phyloP scores from a whole-genome alignment of 768 basidiomycete genomes.

The Suillus hirtellus region DNA sequence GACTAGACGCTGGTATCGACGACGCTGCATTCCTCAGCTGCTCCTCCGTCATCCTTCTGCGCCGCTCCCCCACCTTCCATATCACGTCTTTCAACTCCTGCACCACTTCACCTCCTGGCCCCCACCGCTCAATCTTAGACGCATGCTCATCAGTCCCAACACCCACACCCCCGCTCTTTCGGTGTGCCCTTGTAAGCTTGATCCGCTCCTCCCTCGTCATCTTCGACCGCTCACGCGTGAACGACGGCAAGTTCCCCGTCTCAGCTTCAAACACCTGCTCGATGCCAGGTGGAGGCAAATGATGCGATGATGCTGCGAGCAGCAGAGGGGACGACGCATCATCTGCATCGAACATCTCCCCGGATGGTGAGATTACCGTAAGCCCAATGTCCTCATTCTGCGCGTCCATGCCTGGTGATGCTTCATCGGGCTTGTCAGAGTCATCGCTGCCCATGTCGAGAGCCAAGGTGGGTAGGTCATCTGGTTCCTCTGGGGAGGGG shows the following conservation, averaged over 20 bases:
- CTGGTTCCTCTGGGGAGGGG: conserved; percentile 35
- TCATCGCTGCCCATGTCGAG: conserved; percentile 54
- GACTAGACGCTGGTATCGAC: conserved; percentile 12
- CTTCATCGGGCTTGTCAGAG: conserved; percentile 50
- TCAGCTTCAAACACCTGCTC: conserved; percentile 88
- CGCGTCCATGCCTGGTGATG: conserved; percentile 37
- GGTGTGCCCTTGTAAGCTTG: conserved; percentile 50
- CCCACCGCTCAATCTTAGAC: conserved; percentile 52
- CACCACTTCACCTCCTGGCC: conserved; percentile 77
- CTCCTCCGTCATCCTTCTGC: conserved; percentile 49
- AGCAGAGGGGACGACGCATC: conserved; percentile 61
- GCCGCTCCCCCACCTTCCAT: conserved; percentile 77
- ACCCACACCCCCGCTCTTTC: conserved; percentile 42
- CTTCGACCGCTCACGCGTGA: conserved; percentile 60
- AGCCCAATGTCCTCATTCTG: conserved; percentile 12
- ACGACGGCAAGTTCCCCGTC: conserved; percentile 33
- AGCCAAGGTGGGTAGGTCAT: conserved; percentile 50
- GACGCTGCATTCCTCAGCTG: conserved; percentile 13
- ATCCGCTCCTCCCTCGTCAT: conserved; percentile 78
- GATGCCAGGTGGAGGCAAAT: conserved; percentile 64
- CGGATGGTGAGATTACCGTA: conserved; percentile 23
- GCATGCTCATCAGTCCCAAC: conserved; percentile 25
- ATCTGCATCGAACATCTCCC: conserved; percentile 37
- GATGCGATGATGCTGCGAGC: conserved; percentile 47
- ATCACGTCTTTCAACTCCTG: conserved; percentile 86